Percentiles rank a stretch among this genome's conserved stretches.
Evolutionary conservation across 169 alveolate species (phyloP).

Genomic region (Pseudocohnilembus persalinus): DNA sequence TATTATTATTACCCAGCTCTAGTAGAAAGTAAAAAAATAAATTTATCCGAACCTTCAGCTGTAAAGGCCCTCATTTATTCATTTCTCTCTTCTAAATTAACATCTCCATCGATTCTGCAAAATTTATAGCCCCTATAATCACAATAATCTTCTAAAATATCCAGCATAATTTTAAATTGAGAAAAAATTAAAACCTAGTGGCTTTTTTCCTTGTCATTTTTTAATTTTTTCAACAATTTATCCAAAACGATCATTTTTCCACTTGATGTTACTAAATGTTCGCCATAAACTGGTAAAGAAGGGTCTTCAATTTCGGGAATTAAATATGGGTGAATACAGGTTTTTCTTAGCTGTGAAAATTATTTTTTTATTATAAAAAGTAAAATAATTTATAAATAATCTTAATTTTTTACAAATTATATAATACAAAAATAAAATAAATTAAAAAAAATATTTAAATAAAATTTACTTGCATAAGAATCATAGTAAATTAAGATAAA

Average conservation of each 20-base stretch:
- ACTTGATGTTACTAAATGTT: constrained; percentile 87
- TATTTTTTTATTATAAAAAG: too few species aligned
- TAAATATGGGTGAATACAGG: constrained; percentile 97
- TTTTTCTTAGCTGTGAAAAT: constrained; percentile 92
- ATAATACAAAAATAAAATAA: too few species aligned
- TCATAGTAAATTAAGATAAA: background rate
- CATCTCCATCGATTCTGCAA: constrained; percentile 97
- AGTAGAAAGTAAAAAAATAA: constrained; percentile 96
- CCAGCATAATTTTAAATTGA: constrained; percentile 97
- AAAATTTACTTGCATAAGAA: constrained; percentile 50
- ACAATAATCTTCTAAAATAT: constrained; percentile 95
- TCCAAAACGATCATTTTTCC: constrained; percentile 95
- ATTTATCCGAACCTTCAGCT: constrained; percentile 91
- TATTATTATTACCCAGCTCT: too few species aligned
- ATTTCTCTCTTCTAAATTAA: constrained; percentile 95
- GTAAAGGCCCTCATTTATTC: constrained; percentile 95
- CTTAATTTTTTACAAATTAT: too few species aligned
- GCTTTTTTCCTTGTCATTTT: constrained; percentile 83
- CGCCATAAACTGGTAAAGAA: constrained; percentile 81
- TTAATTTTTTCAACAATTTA: constrained; percentile 88
- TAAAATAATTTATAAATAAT: too few species aligned
- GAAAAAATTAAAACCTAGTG: constrained; percentile 95
- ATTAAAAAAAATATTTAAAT: too few species aligned
- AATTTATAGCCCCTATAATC: constrained; percentile 88
- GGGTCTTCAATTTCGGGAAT: constrained; percentile 92